These are phyloP conservation scores for Cercophora samala DNA, from an alignment of 495 filamentous ascomycete genomes.

Conservation along the genomic window DNA sequence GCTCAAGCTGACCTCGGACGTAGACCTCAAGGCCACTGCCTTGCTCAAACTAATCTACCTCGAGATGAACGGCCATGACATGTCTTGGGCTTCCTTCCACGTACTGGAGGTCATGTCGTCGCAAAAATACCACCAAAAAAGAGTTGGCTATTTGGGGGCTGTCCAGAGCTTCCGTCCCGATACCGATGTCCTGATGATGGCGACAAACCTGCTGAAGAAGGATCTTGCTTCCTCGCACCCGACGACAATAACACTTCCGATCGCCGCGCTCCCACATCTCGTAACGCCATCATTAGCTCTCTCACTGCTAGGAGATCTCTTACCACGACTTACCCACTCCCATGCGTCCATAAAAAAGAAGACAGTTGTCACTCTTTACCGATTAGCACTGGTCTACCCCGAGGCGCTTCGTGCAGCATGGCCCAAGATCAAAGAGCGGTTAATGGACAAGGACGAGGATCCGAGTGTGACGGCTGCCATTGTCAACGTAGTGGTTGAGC, in stretches of 20 bases:
- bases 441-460: constrained; percentile 88
- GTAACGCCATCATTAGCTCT: constrained; percentile 87
- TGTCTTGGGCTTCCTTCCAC: constrained; percentile 99
- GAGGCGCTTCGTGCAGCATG: constrained; percentile 88
- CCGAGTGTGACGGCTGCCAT: constrained; percentile 92
- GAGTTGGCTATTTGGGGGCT: constrained; percentile 93
- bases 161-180: constrained; percentile 94
- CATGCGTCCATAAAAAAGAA: constrained; percentile 86
- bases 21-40: constrained; percentile 93
- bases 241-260: constrained; percentile 75
- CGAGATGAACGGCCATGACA: constrained; percentile 98
- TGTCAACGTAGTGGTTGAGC: constrained; percentile 93
- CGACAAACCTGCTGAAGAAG: constrained; percentile 97
- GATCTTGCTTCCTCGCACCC: constrained; percentile 74
- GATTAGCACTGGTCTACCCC: constrained; percentile 88
- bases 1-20: constrained; percentile 20
- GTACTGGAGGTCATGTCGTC: constrained; percentile 99
- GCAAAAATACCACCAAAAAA: constrained; percentile 86
- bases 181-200: constrained; percentile 96
- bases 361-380: constrained; percentile 87
- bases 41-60: constrained; percentile 92
- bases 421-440: constrained; percentile 91
- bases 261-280: constrained; percentile 84
- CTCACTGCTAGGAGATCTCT: constrained; percentile 77
- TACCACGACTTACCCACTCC: constrained; percentile 82